phyloP scores from a whole-genome alignment of 495 filamentous ascomycete genomes.

The Neurospora sublineolata region DNA sequence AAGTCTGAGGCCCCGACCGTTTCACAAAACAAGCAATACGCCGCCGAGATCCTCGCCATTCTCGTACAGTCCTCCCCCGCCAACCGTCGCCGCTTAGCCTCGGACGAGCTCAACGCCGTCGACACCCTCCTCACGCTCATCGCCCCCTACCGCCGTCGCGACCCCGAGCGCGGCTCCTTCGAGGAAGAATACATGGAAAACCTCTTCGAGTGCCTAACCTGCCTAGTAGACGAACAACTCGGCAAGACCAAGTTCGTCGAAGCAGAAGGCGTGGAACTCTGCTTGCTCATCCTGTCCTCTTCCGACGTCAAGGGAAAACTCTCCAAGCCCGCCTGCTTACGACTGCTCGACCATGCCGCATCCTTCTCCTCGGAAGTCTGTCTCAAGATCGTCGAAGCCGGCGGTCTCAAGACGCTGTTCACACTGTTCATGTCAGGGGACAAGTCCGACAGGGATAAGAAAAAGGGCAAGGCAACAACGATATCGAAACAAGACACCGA shows the following conservation, averaged over 20 bases:
- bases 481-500: slow-evolving; percentile 37
- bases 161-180: slow-evolving; percentile 74
- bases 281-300: slow-evolving; percentile 54
- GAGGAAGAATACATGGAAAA: slow-evolving; percentile 96
- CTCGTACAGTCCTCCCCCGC: slow-evolving; percentile 49
- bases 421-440: slow-evolving; percentile 58
- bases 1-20: slow-evolving; percentile 22
- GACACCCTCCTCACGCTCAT: slow-evolving; percentile 76
- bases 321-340: slow-evolving; percentile 63
- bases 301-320: slow-evolving; percentile 53
- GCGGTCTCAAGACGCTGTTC: slow-evolving; percentile 76
- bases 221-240: slow-evolving; percentile 59
- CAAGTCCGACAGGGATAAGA: slow-evolving; percentile 45
- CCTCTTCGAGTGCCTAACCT: slow-evolving; percentile 72
- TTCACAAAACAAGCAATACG: slow-evolving; percentile 89
- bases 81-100: slow-evolving; percentile 53
- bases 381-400: slow-evolving; percentile 65
- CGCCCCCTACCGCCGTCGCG: slow-evolving; percentile 77
- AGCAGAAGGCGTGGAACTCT: slow-evolving; percentile 85
- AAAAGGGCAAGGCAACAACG: slow-evolving; percentile 49
- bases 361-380: slow-evolving; percentile 46
- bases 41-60: slow-evolving; percentile 84
- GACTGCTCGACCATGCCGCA: slow-evolving; percentile 75
- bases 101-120: slow-evolving; percentile 48
- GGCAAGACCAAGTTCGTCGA: slow-evolving; percentile 80